Evolutionary conservation across 352 stramenopile species (phyloP), one percentile per base, ranked within the genome.

Genomic region (Phytophthora pluvialis): DNA sequence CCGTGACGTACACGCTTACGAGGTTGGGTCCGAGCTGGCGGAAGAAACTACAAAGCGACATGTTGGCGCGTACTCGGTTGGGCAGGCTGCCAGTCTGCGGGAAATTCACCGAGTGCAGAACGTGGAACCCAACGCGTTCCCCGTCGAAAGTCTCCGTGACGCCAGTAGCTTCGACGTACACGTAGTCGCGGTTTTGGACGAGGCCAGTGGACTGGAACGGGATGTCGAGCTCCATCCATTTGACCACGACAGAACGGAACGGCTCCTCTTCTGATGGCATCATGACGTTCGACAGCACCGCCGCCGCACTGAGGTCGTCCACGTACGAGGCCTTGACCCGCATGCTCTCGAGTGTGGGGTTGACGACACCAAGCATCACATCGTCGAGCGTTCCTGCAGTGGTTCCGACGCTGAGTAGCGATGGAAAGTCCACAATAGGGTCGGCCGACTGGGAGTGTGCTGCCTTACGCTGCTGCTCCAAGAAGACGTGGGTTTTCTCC

Each of bases 21-120:
- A 70, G 48, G 40, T 79, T 75, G 13, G 76, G 50, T 5, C 21
- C 58, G 13, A 70, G 62, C 64, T 89, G 80, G 4, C 77, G 76
- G 47, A 75, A 89, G 50, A 89, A 76, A 55, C 21, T 60, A 38
- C 68, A 78, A 29, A 63, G 63, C 4, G 78, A 88, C 46, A 86
- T 48, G 44, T 78, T 62, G 12, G 71, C 67, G 43, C 79, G 79
- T 5, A 85, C 62, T 26, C 73, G 76, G 45, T 83, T 81, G 18
- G 69, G 72, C 3, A 68, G 39, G 35, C 35, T 38, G 15, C 56
- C 42, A 8, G 56, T 56, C 15, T 63, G 42, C 0, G 57, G 58
- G 9, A 72, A 56, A 3, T 67, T 65, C 10, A 71, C 50, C 7
- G 63, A 71, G 26, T 71, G 63, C 11, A 67, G 38, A 0, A 67